A percentile compares a stretch with the other conserved stretches of the same genome.
phyloP scores from a whole-genome alignment of 345 rosid species.

The Pistacia vera region DNA sequence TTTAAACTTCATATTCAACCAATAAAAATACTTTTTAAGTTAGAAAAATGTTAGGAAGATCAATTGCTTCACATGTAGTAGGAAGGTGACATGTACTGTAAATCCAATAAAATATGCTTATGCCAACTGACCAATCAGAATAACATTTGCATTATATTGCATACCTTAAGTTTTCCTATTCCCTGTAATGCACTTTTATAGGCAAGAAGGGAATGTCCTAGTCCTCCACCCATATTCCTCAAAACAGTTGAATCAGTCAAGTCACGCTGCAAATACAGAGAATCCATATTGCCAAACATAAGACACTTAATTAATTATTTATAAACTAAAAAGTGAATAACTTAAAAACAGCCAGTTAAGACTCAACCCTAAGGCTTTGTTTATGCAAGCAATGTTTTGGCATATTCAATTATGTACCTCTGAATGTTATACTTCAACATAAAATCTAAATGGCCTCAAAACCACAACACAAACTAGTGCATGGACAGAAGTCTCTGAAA shows the following conservation, averaged over 20 bases:
- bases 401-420: not conserved
- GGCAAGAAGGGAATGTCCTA: slow-evolving; percentile 95
- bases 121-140: not conserved
- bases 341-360: slow-evolving; percentile 1
- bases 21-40: not conserved
- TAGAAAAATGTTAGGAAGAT: not conserved
- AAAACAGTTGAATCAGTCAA: slow-evolving; percentile 93
- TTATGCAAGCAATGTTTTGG: not conserved
- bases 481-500: slow-evolving; percentile 4
- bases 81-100: not conserved
- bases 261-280: slow-evolving; percentile 67
- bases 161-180: slow-evolving; percentile 86
- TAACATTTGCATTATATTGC: slow-evolving; percentile 9
- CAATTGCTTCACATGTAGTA: not conserved
- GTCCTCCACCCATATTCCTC: slow-evolving; percentile 92
- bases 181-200: slow-evolving; percentile 91
- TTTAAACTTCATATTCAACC: slow-evolving; percentile 2
- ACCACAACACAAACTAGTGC: not conserved
- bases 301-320: not conserved
- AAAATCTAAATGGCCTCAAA: not conserved
- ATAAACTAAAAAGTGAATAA: not conserved
- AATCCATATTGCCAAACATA: slow-evolving; percentile 8
- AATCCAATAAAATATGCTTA: not conserved
- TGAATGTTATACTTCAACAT: not conserved
- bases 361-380: not conserved